These are phyloP conservation scores for Picochlorum sp. DNA, from an alignment of 139 green algal genomes.

Conservation along the genomic window DNA sequence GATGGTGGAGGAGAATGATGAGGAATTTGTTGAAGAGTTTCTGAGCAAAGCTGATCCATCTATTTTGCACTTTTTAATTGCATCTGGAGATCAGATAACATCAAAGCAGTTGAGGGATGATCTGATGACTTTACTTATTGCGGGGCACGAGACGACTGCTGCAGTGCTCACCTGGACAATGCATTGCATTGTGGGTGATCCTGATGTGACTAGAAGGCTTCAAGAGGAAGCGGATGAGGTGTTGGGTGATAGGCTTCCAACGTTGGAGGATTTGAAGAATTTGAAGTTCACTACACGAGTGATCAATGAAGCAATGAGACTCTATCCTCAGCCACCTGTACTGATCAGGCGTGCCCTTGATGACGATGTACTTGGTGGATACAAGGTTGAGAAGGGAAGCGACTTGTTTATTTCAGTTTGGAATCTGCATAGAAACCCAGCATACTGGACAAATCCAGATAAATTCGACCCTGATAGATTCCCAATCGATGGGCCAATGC, in stretches of 20 bases:
- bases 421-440: slow-evolving; percentile 74
- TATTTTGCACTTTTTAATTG: slow-evolving; percentile 95
- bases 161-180: slow-evolving; percentile 94
- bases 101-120: slow-evolving; percentile 95
- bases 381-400: slow-evolving; percentile 30
- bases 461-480: slow-evolving; percentile 69
- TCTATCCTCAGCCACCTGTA: slow-evolving; percentile 94
- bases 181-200: slow-evolving; percentile 67
- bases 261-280: slow-evolving; percentile 51
- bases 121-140: slow-evolving; percentile 97
- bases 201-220: slow-evolving; percentile 45
- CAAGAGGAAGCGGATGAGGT: slow-evolving; percentile 59
- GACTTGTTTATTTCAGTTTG: slow-evolving; percentile 88
- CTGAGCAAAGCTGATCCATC: slow-evolving; percentile 77
- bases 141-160: slow-evolving; percentile 93
- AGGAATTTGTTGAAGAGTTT: slow-evolving; percentile 91
- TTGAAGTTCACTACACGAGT: slow-evolving; percentile 66
- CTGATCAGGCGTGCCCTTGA: slow-evolving; percentile 74
- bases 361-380: slow-evolving; percentile 42
- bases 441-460: slow-evolving; percentile 62
- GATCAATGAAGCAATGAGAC: slow-evolving; percentile 82
- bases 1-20: slow-evolving; percentile 80
- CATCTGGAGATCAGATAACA: slow-evolving; percentile 72
- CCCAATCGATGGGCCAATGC: slow-evolving; percentile 49
- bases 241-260: slow-evolving; percentile 55